Conservation (phyloP, 768 basidiomycete species). For the Lyophyllum shimeji region DNA sequence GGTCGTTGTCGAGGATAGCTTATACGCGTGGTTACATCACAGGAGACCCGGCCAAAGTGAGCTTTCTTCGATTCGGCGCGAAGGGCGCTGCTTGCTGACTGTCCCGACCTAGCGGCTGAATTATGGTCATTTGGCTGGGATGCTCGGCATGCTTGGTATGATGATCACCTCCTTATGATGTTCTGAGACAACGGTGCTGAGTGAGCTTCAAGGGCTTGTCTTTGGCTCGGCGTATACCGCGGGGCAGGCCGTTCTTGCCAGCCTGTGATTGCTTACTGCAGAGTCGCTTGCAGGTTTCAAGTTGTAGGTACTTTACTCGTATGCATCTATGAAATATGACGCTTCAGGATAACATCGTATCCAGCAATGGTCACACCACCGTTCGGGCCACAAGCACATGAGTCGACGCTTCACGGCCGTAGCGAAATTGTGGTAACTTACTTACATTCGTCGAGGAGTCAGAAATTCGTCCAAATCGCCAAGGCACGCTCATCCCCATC, state of each 20-base stretch:
- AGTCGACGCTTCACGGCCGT: too few species aligned
- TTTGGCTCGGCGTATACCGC: constrained; percentile 15
- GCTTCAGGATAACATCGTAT: too few species aligned
- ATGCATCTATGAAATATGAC: not conserved
- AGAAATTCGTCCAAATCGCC: not conserved
- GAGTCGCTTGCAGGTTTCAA: too few species aligned
- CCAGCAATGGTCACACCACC: too few species aligned
- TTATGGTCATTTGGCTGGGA: constrained; percentile 12
- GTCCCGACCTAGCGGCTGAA: constrained; percentile 16
- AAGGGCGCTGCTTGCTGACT: not conserved
- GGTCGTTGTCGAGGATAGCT: constrained; percentile 40
- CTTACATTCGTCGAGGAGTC: too few species aligned
- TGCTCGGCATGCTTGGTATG: constrained; percentile 16
- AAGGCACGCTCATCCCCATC: not conserved
- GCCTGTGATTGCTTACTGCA: too few species aligned
- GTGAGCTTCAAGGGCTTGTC: constrained; percentile 13
- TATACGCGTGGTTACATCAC: constrained; percentile 47
- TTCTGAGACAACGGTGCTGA: not conserved
- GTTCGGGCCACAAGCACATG: too few species aligned
- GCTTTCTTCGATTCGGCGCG: not conserved
- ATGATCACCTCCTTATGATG: not conserved
- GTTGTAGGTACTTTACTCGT: not conserved
- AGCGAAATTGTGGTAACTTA: too few species aligned
- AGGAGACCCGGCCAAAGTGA: constrained; percentile 44
- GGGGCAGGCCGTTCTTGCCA: constrained; percentile 9